Conservation (phyloP, 345 rosid species). For the Salix caprea region DNA sequence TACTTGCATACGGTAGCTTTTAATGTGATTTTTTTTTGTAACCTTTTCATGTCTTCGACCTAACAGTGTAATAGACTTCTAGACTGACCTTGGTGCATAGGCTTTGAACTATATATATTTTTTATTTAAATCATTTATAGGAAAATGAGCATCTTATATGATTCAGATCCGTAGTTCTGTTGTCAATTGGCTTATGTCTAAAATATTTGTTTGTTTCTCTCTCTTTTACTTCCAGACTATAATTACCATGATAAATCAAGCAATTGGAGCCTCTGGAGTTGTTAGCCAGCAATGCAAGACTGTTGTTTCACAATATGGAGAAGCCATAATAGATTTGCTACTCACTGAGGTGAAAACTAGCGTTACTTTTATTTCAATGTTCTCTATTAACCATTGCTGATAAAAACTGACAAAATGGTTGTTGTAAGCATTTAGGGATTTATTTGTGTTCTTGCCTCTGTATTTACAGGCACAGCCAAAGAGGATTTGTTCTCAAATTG, state of each 20-base stretch:
- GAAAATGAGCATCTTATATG: neutral
- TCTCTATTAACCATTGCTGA: neutral
- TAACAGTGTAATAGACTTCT: neutral
- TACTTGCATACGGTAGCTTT: neutral
- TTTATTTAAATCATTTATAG: neutral
- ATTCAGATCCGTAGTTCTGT: neutral
- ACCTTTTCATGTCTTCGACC: neutral
- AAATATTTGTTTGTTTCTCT: neutral
- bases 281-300: conserved; percentile 31
- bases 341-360: conserved; percentile 20
- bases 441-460: neutral
- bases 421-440: neutral
- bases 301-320: conserved; percentile 26
- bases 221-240: conserved; percentile 16
- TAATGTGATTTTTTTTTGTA: neutral
- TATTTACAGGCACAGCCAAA: conserved; percentile 22
- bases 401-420: neutral
- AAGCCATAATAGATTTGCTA: conserved; percentile 22
- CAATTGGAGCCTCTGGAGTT: conserved; percentile 28
- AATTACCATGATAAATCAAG: conserved; percentile 30
- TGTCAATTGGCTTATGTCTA: neutral
- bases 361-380: neutral
- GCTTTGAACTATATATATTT: neutral
- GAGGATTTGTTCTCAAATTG: conserved; percentile 24
- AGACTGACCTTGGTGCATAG: neutral